Evolutionary conservation across 2,329 filamentous ascomycete species (phyloP).

Genomic region (Parastagonospora avenae): DNA sequence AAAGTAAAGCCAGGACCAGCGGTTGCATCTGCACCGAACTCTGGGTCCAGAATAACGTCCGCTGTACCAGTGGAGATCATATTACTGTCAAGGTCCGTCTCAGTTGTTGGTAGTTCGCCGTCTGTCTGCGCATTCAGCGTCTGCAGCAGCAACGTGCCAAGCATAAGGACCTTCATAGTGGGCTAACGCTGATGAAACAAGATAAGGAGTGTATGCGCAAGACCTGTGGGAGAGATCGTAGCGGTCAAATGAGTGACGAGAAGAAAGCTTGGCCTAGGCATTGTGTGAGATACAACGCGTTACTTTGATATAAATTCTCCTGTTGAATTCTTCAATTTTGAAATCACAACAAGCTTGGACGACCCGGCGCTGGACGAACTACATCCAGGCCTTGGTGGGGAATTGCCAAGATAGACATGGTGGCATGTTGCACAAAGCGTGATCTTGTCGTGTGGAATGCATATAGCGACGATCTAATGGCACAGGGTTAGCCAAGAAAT

Average conservation of each 20-base stretch:
- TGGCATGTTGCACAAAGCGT: slow-evolving; percentile 12
- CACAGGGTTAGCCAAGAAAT: background rate
- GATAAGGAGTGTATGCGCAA: slow-evolving; percentile 5
- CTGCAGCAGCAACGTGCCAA: slow-evolving; percentile 20
- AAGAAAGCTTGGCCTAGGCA: slow-evolving; percentile 24
- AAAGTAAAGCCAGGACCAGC: background rate
- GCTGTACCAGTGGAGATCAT: background rate
- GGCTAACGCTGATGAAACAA: slow-evolving; percentile 7
- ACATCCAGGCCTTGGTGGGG: background rate
- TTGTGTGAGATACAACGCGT: slow-evolving; percentile 17
- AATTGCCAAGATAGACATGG: background rate
- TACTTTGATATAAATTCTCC: slow-evolving; percentile 23
- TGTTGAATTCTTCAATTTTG: slow-evolving; percentile 20
- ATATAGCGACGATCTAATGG: background rate
- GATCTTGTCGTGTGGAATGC: slow-evolving; percentile 1
- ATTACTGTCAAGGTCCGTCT: background rate
- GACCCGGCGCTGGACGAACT: background rate
- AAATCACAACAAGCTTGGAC: slow-evolving; percentile 24
- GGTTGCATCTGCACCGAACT: background rate
- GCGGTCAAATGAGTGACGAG: slow-evolving; percentile 24
- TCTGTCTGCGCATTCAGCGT: slow-evolving; percentile 15
- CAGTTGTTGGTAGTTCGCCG: background rate
- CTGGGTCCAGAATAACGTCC: background rate
- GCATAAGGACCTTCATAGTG: slow-evolving; percentile 23
- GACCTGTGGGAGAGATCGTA: slow-evolving; percentile 16